Evolutionary conservation across 192 early-diverging fungal genomes (phyloP), one percentile per base, ranked within the genome.

Genomic region (Geranomyces michiganensis): DNA sequence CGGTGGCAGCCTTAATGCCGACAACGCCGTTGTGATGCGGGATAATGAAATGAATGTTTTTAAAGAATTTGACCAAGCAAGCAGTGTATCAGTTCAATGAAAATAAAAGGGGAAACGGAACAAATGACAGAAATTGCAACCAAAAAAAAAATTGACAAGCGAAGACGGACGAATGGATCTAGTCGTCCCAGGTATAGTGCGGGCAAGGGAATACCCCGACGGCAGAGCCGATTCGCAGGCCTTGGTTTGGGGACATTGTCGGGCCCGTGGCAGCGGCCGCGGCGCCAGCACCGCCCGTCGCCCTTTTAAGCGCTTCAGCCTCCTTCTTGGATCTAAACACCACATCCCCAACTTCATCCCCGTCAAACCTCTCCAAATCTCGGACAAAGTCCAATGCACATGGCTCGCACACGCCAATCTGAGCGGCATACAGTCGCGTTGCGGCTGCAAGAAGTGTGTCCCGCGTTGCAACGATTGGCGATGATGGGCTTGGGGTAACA

Each of bases 251-350:
- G 6, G 31, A 7, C 12, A n/a, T 53, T 4, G 51, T 41, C 10
- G 36, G 36, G 5, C 36, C 36, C 36, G 36, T 41, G 36, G 36
- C 36, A 41, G 36, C 36, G 36, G 36, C 36, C 36, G 36, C 36
- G 36, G 36, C 36, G 36, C 36, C 36, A 41, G 36, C 36, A 10
- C 36, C 36, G 36, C 36, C 36, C 3, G 36, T 41, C 36, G 36
- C 19, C 51, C 51, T 53, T 15, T 53, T 53, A 17, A 53, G 51
- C n/a, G 51, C 51, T n/a, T n/a, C 51, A 7, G 51, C 51, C 51
- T 53, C 51, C 58, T 60, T 17, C 58, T 17, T 31, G 22, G 31
- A 26, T 29, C 31, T 60, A 29, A 60, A 60, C 58, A 60, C 58
- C 5, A 60, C 31, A 17, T 60, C 58, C 8, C 27, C 17, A 29